Evolutionary conservation across 805 yeast species (phyloP), one percentile per base, ranked within the genome.

Genomic region (Candida andamanensis): DNA sequence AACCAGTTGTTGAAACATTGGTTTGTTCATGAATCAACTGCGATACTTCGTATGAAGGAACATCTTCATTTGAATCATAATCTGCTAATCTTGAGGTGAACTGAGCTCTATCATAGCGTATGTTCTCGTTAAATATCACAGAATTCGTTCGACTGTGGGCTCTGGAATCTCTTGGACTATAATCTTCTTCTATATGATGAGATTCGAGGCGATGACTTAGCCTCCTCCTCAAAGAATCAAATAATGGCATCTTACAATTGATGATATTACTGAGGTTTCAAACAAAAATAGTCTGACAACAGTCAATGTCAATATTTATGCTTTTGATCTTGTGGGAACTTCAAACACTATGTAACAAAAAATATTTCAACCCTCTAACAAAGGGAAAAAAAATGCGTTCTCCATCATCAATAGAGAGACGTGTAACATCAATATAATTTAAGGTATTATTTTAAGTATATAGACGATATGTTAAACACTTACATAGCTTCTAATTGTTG

Each of bases 401-500:
- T n/a, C n/a, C n/a, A n/a, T n/a, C n/a, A n/a, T n/a, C n/a, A n/a
- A n/a, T n/a, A n/a, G n/a, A n/a, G n/a, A n/a, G n/a, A n/a, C n/a
- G n/a, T n/a, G n/a, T n/a, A n/a, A n/a, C n/a, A n/a, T n/a, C n/a
- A n/a, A n/a, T n/a, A n/a, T n/a, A n/a, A n/a, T n/a, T n/a, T n/a
- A n/a, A n/a, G n/a, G n/a, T n/a, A n/a, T n/a, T n/a, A n/a, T n/a
- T n/a, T n/a, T n/a, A n/a, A n/a, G n/a, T n/a, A n/a, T n/a, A n/a
- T n/a, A n/a, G n/a, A n/a, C n/a, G n/a, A n/a, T n/a, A n/a, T n/a
- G n/a, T n/a, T n/a, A n/a, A n/a, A n/a, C n/a, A 19, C 30, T 60
- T 65, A 74, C 56, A 74, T 64, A 47, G 77, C 77, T 67, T 92
- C 97, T 65, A 92, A 81, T 70, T 94, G 96, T 59, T 87, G 86